A percentile compares a stretch with the other conserved stretches of the same genome.
Conservation (phyloP, 2,329 filamentous ascomycete genomes). For the Fusarium sp. region DNA sequence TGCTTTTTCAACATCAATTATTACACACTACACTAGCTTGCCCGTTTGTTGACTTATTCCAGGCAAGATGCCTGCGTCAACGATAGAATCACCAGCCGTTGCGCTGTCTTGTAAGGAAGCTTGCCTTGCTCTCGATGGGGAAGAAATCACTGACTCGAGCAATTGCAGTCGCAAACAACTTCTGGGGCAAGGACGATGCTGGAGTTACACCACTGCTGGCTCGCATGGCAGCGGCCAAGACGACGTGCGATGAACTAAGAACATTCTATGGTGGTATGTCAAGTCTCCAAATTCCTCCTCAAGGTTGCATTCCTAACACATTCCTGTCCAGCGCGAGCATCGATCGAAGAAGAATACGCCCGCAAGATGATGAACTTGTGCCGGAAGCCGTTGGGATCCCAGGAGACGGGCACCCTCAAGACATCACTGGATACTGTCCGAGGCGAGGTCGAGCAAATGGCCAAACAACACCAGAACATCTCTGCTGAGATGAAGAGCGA, state of each 20-base stretch:
- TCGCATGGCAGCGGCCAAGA: slow-evolving; percentile 94
- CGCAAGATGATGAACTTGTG: slow-evolving; percentile 88
- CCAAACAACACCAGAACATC: slow-evolving; percentile 90
- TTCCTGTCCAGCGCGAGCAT: slow-evolving; percentile 75
- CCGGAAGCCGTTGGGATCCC: slow-evolving; percentile 89
- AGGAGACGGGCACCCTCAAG: slow-evolving; percentile 86
- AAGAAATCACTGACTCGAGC: slow-evolving; percentile 28
- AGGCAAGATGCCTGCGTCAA: slow-evolving; percentile 69
- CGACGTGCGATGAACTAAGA: slow-evolving; percentile 93
- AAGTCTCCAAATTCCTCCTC: background rate
- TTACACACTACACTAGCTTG: slow-evolving; percentile 4
- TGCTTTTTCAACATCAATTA: slow-evolving; percentile 9
- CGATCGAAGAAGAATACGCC: slow-evolving; percentile 97
- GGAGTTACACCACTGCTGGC: slow-evolving; percentile 91
- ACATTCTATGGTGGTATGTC: slow-evolving; percentile 84
- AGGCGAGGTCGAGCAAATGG: slow-evolving; percentile 92
- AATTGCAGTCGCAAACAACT: slow-evolving; percentile 91
- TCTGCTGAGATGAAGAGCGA: slow-evolving; percentile 96
- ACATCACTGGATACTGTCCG: slow-evolving; percentile 88
- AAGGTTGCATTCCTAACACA: background rate
- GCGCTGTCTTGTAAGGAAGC: slow-evolving; percentile 72
- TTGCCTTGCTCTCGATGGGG: background rate
- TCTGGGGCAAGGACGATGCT: slow-evolving; percentile 99
- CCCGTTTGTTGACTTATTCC: slow-evolving; percentile 17
- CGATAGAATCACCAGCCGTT: slow-evolving; percentile 72